Base-by-base conservation (phyloP, 768 basidiomycete genomes). In the Paxillus ammoniavirescens region DNA sequence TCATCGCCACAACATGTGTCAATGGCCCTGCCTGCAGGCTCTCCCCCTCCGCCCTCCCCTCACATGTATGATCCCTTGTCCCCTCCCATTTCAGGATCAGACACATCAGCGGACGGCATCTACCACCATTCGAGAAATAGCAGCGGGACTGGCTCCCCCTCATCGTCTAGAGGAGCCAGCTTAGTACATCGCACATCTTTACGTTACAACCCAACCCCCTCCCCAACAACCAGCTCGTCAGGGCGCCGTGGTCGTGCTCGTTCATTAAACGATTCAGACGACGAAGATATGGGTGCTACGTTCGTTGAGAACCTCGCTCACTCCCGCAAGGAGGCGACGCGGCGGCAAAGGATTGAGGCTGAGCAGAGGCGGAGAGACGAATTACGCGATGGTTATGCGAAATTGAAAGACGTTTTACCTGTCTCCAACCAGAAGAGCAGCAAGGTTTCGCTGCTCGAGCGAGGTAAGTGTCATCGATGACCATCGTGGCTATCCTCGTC, bases 381-480 rank as follows among this genome's bases (percentile, higher is more conserved):
- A 72, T 78, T 94, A 56, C 81, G 93, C 56, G 92, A 95, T 64
- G 92, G 91, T 26, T 95, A 94, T 72, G 86, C 87, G 35, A 86
- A 87, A 65, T 76, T 95, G 70, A 92, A 91, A 72, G 91, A 93
- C 57, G 88, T 89, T 23, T 77, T 95, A 7, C 93, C 93, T 3
- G 80, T 87, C 49, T 89, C 88, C 12, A 93, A 91, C 71, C 91
- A 93, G 77, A 91, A 93, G 75, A 86, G 87, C 69, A 92, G 89
- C 75, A 95, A 95, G 68, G 89, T 93, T 15, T 91, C 89, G 23
- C 73, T 94, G 53, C 76, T 95, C 52, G 93, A 94, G 72, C 80
- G 93, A 81, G 90, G 91, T 92, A 64, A 55, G 80, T 65, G 49
- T 46, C 56, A 45, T 52, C 51, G 30, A 14, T 59, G 38, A 17